Evolutionary conservation across 768 basidiomycete genomes (phyloP).

Genomic region (Crassisporium funariophilum): DNA sequence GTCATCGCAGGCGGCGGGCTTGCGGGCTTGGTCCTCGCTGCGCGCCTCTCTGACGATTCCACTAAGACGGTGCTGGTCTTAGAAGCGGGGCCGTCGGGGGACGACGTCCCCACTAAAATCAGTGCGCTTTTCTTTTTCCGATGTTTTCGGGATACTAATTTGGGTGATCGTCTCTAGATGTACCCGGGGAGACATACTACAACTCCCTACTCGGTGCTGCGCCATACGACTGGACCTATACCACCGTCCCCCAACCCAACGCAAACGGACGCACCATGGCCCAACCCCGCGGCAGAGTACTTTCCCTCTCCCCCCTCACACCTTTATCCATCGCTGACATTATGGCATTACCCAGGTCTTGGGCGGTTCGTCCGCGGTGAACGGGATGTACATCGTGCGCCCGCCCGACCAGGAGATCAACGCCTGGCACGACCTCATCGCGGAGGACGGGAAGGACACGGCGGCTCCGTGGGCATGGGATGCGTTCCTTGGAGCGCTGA

Average conservation of each 20-base stretch:
- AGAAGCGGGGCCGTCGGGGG: too few relatives aligned
- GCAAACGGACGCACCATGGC: constrained; percentile 42
- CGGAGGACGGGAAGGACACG: constrained; percentile 35
- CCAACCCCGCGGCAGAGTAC: constrained; percentile 67
- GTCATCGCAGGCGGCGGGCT: constrained; percentile 29
- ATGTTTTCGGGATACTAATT: background rate
- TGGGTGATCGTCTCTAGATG: constrained; percentile 35
- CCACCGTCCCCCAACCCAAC: constrained; percentile 48
- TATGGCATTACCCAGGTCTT: constrained; percentile 44
- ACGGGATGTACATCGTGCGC: constrained; percentile 67
- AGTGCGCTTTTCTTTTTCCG: constrained; percentile 21
- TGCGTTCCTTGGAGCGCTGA: constrained; percentile 45
- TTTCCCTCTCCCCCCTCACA: background rate
- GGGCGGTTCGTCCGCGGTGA: constrained; percentile 70
- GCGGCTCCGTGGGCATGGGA: constrained; percentile 50
- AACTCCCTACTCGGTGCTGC: constrained; percentile 45
- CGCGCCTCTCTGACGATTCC: too few relatives aligned
- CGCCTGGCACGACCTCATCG: constrained; percentile 47
- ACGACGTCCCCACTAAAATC: constrained; percentile 29
- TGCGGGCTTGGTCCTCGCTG: constrained; percentile 35
- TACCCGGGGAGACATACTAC: constrained; percentile 55
- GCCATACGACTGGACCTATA: constrained; percentile 58
- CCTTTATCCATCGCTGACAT: background rate
- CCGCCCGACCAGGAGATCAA: constrained; percentile 53
- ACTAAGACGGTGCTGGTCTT: too few relatives aligned